phyloP scores from a whole-genome alignment of 495 filamentous ascomycete species.

The Hyaloscypha finlandica region DNA sequence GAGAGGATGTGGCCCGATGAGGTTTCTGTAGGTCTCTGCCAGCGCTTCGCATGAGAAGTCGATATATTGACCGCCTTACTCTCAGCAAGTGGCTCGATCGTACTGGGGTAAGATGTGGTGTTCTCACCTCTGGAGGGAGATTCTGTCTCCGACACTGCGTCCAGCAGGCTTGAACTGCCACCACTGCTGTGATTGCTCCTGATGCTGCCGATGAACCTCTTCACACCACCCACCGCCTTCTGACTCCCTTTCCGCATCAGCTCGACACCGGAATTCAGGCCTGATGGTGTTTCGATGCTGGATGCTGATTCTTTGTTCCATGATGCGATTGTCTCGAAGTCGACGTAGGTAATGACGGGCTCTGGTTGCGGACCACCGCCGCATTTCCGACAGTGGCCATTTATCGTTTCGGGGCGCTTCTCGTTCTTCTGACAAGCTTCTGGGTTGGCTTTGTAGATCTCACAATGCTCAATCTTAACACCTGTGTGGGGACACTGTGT shows the following conservation, averaged over 20 bases:
- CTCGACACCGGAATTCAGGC: not conserved
- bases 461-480: not conserved
- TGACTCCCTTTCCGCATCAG: not conserved
- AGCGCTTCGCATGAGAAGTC: conserved; percentile 3
- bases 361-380: not conserved
- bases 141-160: not conserved
- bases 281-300: not conserved
- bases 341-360: not conserved
- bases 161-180: not conserved
- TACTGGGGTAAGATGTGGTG: not conserved
- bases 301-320: not conserved
- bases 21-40: conserved; percentile 7
- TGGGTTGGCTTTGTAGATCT: not conserved
- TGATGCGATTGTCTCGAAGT: not conserved
- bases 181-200: not conserved
- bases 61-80: not conserved
- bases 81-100: not conserved
- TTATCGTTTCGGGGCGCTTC: not conserved
- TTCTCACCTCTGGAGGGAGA: not conserved
- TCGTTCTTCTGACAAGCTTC: not conserved
- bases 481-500: not conserved
- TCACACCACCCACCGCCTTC: not conserved
- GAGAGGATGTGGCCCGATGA: conserved; percentile 14
- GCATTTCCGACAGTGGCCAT: not conserved
- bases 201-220: not conserved